Evolutionary conservation across 176 grass and related monocot genomes (phyloP).

Genomic region (Musa beccarii): DNA sequence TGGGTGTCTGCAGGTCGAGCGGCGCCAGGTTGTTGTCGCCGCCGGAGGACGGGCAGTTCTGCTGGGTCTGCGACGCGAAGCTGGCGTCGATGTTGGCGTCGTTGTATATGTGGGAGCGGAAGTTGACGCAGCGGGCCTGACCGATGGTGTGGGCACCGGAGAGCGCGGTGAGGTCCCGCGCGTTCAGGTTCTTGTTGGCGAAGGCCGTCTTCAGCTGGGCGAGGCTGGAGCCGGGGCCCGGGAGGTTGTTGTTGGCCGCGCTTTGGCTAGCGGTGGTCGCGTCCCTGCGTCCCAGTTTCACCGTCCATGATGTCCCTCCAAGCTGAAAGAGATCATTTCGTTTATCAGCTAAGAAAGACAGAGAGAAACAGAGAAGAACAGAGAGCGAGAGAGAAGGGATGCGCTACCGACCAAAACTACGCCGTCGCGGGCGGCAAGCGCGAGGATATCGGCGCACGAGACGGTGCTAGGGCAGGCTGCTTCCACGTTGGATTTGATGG

Average conservation of each 20-base stretch:
- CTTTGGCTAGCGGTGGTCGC: not conserved
- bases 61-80: not conserved
- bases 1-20: not conserved
- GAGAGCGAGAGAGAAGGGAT: no score
- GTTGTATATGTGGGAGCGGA: conserved; percentile 6
- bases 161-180: not conserved
- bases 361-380: no score
- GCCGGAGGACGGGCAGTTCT: conserved; percentile 1
- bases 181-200: not conserved
- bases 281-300: not conserved
- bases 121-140: not conserved
- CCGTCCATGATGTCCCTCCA: not conserved
- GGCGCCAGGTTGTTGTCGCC: not conserved
- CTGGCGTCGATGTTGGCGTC: not conserved
- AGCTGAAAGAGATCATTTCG: not conserved
- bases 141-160: conserved; percentile 1
- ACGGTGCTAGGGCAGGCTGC: conserved; percentile 37
- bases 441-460: no score
- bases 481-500: conserved; percentile 64
- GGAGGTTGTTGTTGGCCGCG: not conserved
- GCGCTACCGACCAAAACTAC: conserved; percentile 6
- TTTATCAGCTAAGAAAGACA: no score
- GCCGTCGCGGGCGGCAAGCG: no score
- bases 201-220: not conserved
- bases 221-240: not conserved